Base-by-base conservation (phyloP, 2,329 filamentous ascomycete genomes). In the Sporothrix pseudoabietina region DNA sequence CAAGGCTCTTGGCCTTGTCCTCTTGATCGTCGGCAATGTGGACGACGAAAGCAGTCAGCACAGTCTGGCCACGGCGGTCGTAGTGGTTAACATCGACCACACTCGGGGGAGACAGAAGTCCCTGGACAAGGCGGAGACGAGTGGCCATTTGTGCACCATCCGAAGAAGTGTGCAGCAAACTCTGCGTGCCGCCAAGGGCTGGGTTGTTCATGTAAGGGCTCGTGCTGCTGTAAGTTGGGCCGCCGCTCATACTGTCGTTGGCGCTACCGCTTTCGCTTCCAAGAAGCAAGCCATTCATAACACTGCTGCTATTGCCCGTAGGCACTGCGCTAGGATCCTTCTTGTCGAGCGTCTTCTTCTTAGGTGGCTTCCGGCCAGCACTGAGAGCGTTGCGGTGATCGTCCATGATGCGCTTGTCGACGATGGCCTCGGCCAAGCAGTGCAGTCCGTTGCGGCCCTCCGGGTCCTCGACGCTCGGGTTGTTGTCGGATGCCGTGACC, bases 371-470 rank as follows among this genome's bases (percentile, higher is more conserved):
- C 19, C 79, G 78, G 14, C 77, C 74, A 35, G 76, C 76, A 10
- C 78, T 75, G 1, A 80, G 76, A 14, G 76, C 76, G 8, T 79
- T 78, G 71, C 80, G 79, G 26, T 78, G 79, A 68, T 82, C 82
- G 70, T 81, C 79, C 16, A 80, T 78, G 10, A 81, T 82, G 4
- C 80, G 78, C 44, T 79, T 72, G 75, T 83, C 83, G 0, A 88
- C 79, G n/a, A 84, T 83, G 7, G 85, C 86, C 74, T 85, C 84
- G 2, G 87, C 87, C n/a, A 89, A 83, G 74, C 86, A 88, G 76
- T 89, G 87, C 19, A 89, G 81, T 9, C 84, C 87, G 74, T 89
- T 89, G 30, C 86, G 84, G 5, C 87, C 87, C 5, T 83, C 78
- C 1, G 79, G 54, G 75, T 87, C 84, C 75, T 86, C 84, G 19